Evolutionary conservation across 1,284 basidiomycete genomes (phyloP), one percentile per base, ranked within the genome.

Genomic region (Boletus semigastroideus): DNA sequence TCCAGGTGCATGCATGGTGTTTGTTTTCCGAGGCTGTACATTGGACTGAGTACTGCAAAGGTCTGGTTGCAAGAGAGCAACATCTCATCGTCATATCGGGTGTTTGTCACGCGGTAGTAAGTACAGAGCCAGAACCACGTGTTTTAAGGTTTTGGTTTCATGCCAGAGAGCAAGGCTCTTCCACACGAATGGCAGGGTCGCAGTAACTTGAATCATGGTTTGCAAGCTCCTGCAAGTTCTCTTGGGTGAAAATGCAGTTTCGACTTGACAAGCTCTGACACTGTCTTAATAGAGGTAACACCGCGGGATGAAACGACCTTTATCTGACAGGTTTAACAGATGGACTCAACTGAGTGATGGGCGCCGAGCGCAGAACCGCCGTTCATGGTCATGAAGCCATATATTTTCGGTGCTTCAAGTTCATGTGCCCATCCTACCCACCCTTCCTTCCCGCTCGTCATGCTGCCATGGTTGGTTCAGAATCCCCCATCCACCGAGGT

Each of bases 381-480:
- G 31, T 33, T 5, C 31, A 33, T 33, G 14, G 5, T 33, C 31
- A 16, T 33, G 25, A 25, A 25, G 25, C 25, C 25, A 25, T 25
- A 25, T 19, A 25, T 48, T 43, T 51, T 39, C 5, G 3, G 27
- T 20, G 19, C 19, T 28, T 25, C 43, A 8, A n/a, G 1, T 28
- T 25, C 43, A 8, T 19, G 1, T 11, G 28, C 13, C 27, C 16
- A 9, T 20, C 40, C 10, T 17, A 14, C 17, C 17, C 28, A 14
- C 4, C 19, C 27, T 1, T 20, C 27, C 31, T 25, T 38, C 20
- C 34, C 4, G 33, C 27, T 34, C 45, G n/a, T 42, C 5, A 60
- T 60, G 60, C 33, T 6, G 37, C 27, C 38, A 39, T 34, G 45
- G 30, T 28, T 48, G 8, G 30, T 16, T n/a, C 37, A 33, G 31